Base-by-base conservation (phyloP, 1,139 yeast genomes). In the Petasospora fabianii region DNA sequence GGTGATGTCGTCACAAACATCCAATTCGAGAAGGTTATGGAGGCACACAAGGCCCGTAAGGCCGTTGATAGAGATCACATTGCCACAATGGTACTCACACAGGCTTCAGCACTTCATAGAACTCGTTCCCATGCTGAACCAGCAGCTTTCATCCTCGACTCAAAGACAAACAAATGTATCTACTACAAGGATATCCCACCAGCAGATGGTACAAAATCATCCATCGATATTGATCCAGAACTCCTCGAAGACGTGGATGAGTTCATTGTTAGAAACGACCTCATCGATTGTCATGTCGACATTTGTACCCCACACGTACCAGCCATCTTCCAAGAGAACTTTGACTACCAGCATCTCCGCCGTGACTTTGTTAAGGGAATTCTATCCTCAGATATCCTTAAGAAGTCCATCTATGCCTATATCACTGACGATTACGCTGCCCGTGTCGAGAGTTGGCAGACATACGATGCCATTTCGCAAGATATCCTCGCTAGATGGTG, bases 281-380 rank as follows among this genome's bases (percentile, higher is more conserved):
- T 92, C 50, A 88, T 94, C 47, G 99, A 92, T 65, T 92, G 98
- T 61, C 94, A 85, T 58, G 87, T 92, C 43, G 98, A 92, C 64
- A 87, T 92, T 45, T 92, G 99, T 62, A 73, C 97, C 7, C 90
- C 95, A 2, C 90, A 84, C 51, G 96, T 94, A 21, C 97, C 97
- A 1, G 95, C 95, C 19, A 80, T 92, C 45, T 92, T 90, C 65
- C 95, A 87, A 53, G 99, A 92, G 57, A 90, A 92, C 60, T 92
- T 92, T 55, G 99, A 92, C 64, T 92, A 90, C 61, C 96, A 90
- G 60, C 69, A 77, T 43, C 69, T 92, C 49, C 75, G 99, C 62
- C 70, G 74, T 32, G 98, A 92, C 63, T 92, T 92, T 58, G 84
- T 92, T 22, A 83, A 78, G 53, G 97, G 97, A 38, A 94, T 92